Evolutionary conservation across 768 basidiomycete species (phyloP).

Genomic region (Scleroderma citrinum): DNA sequence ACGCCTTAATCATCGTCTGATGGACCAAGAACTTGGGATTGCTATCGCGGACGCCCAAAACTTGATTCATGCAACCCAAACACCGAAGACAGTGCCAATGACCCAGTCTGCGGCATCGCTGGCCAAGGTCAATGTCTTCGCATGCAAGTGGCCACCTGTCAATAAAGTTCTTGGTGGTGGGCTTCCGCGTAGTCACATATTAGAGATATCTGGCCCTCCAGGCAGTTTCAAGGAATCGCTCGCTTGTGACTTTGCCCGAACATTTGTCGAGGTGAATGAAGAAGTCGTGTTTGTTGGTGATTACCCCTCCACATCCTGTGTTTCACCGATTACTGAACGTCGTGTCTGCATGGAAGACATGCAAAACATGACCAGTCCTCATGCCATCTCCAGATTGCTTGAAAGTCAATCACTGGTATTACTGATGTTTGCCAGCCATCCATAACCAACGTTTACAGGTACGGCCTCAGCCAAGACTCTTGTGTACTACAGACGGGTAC

Average conservation of each 20-base stretch:
- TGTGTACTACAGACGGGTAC: conserved; percentile 29
- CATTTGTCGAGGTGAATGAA: conserved; percentile 41
- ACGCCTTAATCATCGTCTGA: neutral
- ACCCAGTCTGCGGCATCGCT: conserved; percentile 56
- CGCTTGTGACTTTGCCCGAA: conserved; percentile 43
- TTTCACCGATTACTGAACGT: conserved; percentile 3
- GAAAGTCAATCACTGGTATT: conserved; percentile 16
- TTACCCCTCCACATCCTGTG: conserved; percentile 1
- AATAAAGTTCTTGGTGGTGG: conserved; percentile 63
- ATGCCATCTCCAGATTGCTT: conserved; percentile 27
- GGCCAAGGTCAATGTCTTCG: conserved; percentile 12
- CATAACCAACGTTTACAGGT: conserved; percentile 29
- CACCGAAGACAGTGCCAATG: conserved; percentile 26
- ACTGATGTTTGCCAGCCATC: conserved; percentile 3
- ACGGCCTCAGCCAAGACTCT: conserved; percentile 31
- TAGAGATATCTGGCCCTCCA: conserved; percentile 75
- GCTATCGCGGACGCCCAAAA: conserved; percentile 39
- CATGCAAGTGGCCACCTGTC: conserved; percentile 38
- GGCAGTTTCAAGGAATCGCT: conserved; percentile 61
- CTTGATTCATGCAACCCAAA: conserved; percentile 39
- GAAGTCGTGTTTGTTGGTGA: conserved; percentile 63
- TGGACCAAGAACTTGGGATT: conserved; percentile 44
- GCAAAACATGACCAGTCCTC: conserved; percentile 42
- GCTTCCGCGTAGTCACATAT: conserved; percentile 50
- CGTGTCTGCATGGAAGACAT: conserved; percentile 31